A percentile compares a stretch with the other conserved stretches of the same genome.
phyloP scores from a whole-genome alignment of 2,329 filamentous ascomycete genomes.

The Hymenoscyphus fructigenus region DNA sequence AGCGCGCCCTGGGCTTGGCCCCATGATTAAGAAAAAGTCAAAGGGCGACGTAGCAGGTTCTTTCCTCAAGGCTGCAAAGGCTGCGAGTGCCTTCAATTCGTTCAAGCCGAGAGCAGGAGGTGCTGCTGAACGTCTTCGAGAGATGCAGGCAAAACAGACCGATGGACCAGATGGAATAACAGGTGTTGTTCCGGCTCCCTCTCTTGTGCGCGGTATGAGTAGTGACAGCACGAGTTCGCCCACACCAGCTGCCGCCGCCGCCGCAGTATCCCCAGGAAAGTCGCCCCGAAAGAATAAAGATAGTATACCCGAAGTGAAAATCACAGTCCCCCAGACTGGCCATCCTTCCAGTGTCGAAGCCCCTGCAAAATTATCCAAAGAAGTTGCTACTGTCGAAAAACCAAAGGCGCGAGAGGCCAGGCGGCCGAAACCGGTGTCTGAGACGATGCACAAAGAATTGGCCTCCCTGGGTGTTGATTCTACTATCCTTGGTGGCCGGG shows the following conservation, averaged over 20 bases:
- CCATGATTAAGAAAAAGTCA: conserved; percentile 82
- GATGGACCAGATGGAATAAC: conserved; percentile 87
- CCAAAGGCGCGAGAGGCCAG: conserved; percentile 32
- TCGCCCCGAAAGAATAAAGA: conserved; percentile 21
- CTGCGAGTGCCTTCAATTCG: conserved; percentile 54
- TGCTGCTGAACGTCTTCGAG: conserved; percentile 71
- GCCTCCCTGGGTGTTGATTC: conserved; percentile 70
- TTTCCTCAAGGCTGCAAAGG: conserved; percentile 77
- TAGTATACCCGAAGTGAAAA: conserved; percentile 57
- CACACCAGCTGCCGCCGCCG: conserved; percentile 30
- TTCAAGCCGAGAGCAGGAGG: conserved; percentile 90
- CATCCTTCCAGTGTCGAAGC: conserved; percentile 40
- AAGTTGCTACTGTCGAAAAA: conserved; percentile 36
- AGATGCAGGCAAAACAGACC: conserved; percentile 53
- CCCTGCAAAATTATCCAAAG: conserved; percentile 36
- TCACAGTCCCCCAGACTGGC: conserved; percentile 50
- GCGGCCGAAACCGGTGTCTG: conserved; percentile 34
- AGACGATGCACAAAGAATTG: conserved; percentile 37
- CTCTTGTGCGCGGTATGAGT: conserved; percentile 42
- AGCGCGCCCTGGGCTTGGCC: conserved; percentile 74
- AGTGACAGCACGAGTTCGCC: conserved; percentile 40
- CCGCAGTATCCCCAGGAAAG: conserved; percentile 11
- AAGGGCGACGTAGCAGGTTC: conserved; percentile 71
- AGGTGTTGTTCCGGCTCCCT: conserved; percentile 79
- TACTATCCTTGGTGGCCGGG: conserved; percentile 70